Conservation (phyloP, 345 rosid genomes). For the Pistacia integerrima region DNA sequence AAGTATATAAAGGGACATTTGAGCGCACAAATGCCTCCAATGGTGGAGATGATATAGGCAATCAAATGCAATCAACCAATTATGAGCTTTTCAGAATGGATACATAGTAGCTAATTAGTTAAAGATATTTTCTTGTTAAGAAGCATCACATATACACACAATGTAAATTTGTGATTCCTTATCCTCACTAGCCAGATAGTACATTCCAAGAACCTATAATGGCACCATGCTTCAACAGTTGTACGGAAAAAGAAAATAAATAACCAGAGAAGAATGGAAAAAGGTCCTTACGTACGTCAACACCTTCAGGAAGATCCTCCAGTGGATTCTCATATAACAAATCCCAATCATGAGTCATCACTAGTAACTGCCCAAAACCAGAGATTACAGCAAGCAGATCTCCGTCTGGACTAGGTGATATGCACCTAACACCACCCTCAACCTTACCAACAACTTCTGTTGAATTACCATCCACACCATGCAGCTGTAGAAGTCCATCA, state of each 20-base stretch:
- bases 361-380: constrained; percentile 75
- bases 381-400: constrained; percentile 69
- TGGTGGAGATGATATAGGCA: background rate
- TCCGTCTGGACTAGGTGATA: constrained; percentile 89
- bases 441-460: constrained; percentile 80
- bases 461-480: constrained; percentile 57
- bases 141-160: background rate
- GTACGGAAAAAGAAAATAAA: background rate
- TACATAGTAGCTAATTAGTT: background rate
- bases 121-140: constrained; percentile 1
- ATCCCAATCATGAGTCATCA: constrained; percentile 50
- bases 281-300: constrained; percentile 82
- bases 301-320: constrained; percentile 59
- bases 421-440: constrained; percentile 81
- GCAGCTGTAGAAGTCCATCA: constrained; percentile 63
- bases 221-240: background rate
- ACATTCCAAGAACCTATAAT: background rate
- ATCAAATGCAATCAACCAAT: background rate
- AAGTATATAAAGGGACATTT: background rate
- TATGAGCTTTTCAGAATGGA: background rate
- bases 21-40: constrained; percentile 4
- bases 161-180: background rate
- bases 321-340: constrained; percentile 66
- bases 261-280: constrained; percentile 30
- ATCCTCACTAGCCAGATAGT: background rate